Percentiles rank a stretch among this genome's conserved stretches.
Evolutionary conservation across 192 early-diverging fungal genomes (phyloP).

Genomic region (Linnemannia exigua): DNA sequence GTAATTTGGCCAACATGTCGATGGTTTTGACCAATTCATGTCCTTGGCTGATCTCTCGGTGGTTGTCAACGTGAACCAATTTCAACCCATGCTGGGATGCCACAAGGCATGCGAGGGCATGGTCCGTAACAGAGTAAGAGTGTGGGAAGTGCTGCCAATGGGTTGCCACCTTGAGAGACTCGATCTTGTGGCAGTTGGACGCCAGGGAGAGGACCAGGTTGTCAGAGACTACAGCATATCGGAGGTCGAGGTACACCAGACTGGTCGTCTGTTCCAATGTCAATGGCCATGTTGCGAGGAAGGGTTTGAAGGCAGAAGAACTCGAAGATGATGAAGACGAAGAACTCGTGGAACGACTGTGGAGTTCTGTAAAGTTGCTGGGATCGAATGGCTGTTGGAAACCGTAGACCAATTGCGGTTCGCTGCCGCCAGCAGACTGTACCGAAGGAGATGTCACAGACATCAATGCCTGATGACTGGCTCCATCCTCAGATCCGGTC

Average conservation of each 20-base stretch:
- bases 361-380: conserved; percentile 7
- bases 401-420: background rate
- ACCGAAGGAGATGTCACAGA: background rate
- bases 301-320: conserved; percentile 16
- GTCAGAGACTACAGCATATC: conserved; percentile 38
- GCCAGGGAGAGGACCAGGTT: conserved; percentile 32
- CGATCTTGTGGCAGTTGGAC: conserved; percentile 40
- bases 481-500: background rate
- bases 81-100: conserved; percentile 18
- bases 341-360: conserved; percentile 5
- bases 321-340: conserved; percentile 20
- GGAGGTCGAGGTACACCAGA: conserved; percentile 45
- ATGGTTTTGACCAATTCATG: conserved; percentile 36
- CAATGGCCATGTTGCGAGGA: conserved; percentile 39
- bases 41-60: conserved; percentile 51
- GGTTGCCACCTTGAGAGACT: conserved; percentile 44
- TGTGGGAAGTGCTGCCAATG: conserved; percentile 43
- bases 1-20: conserved; percentile 12
- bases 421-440: background rate
- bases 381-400: conserved; percentile 21
- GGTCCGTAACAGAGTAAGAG: conserved; percentile 44
- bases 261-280: conserved; percentile 47
- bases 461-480: background rate
- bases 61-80: conserved; percentile 47
- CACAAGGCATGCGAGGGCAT: conserved; percentile 30